Conservation (phyloP, 345 rosid species). For the Melastoma malabathricum region DNA sequence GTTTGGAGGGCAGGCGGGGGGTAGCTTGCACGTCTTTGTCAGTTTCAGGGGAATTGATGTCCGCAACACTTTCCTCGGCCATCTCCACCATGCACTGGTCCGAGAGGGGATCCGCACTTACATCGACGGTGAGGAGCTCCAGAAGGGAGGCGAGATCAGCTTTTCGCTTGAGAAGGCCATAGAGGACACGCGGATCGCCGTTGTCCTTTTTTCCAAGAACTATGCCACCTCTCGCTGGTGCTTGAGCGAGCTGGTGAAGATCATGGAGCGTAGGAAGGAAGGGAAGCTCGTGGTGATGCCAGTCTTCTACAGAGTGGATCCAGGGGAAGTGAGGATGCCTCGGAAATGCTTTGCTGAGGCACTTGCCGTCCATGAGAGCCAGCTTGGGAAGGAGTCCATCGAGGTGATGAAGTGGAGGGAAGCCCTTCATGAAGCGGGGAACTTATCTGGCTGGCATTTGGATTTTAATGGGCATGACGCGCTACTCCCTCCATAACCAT, state of each 20-base stretch:
- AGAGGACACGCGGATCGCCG: slow-evolving; percentile 4
- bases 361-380: slow-evolving; percentile 1
- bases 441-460: slow-evolving; percentile 2
- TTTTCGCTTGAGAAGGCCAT: background rate
- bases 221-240: slow-evolving; percentile 2
- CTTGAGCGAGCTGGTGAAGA: slow-evolving; percentile 8
- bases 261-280: slow-evolving; percentile 3
- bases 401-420: slow-evolving; percentile 7
- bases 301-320: slow-evolving; percentile 4
- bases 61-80: background rate
- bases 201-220: slow-evolving; percentile 3
- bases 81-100: background rate
- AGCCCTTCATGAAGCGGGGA: slow-evolving; percentile 4
- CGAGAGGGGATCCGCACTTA: background rate
- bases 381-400: background rate
- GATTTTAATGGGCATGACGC: background rate
- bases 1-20: no score
- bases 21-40: background rate
- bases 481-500: no score
- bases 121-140: background rate
- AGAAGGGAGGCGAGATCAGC: no score
- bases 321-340: background rate
- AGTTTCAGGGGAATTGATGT: background rate
- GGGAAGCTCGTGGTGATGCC: background rate
- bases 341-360: background rate